Evolutionary conservation across 345 rosid species (phyloP).

Genomic region (Salix koriyanagi): DNA sequence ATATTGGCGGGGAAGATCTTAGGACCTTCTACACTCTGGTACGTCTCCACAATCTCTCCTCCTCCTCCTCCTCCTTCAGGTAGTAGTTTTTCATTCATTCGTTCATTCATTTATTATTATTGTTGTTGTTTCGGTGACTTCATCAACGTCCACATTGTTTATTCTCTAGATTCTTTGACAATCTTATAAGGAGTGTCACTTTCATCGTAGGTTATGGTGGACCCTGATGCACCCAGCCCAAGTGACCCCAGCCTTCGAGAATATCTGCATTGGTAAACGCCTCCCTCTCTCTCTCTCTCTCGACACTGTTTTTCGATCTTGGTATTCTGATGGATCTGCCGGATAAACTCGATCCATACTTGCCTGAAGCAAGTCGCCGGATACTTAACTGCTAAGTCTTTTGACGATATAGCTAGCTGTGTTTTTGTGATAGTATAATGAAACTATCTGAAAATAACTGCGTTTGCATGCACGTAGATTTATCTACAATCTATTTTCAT

Average conservation of each 20-base stretch:
- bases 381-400: no score
- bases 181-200: not conserved
- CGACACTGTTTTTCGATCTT: not conserved
- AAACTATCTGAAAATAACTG: no score
- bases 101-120: not conserved
- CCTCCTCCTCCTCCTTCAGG: not conserved
- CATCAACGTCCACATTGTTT: not conserved
- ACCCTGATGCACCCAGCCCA: conserved; percentile 76
- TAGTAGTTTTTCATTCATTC: not conserved
- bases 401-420: no score
- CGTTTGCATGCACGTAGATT: no score
- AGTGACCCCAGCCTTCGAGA: conserved; percentile 57
- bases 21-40: conserved; percentile 70
- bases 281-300: not conserved
- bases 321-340: not conserved
- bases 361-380: no score
- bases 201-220: conserved; percentile 54
- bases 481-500: not conserved
- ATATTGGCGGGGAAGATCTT: conserved; percentile 60
- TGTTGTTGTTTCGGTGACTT: not conserved
- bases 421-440: no score
- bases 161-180: not conserved
- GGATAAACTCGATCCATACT: no score
- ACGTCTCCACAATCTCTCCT: not conserved
- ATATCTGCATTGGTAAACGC: conserved; percentile 55